Conservation (phyloP, 257 asterid species). For the Forsythia suspensa region DNA sequence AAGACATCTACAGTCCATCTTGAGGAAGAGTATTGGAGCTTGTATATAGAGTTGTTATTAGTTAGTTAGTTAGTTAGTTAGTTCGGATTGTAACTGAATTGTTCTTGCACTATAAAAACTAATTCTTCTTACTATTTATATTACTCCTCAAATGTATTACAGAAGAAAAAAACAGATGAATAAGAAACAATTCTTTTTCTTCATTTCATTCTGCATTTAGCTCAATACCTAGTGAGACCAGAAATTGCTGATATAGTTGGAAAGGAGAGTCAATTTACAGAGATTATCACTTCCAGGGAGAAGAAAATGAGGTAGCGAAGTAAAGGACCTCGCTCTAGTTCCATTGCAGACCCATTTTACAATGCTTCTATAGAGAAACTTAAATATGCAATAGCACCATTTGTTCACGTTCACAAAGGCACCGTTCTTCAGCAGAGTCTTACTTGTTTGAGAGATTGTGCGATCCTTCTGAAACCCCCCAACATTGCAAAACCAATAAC, state of each 20-base stretch:
- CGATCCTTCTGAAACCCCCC: conserved; percentile 46
- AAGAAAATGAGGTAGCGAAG: background rate
- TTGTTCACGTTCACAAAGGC: conserved; percentile 65
- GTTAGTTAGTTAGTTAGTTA: too few species aligned
- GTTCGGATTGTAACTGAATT: too few species aligned
- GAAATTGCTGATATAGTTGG: conserved; percentile 34
- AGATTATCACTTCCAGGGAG: conserved; percentile 23
- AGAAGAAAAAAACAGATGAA: too few species aligned
- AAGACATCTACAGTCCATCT: too few species aligned
- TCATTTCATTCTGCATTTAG: too few species aligned
- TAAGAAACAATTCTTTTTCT: too few species aligned
- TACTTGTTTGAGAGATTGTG: conserved; percentile 55
- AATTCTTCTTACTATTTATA: too few species aligned
- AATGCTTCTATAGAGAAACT: background rate
- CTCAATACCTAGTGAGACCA: background rate
- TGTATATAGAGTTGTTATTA: too few species aligned
- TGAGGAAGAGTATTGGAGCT: too few species aligned
- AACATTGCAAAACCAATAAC: conserved; percentile 26
- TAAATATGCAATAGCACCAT: conserved; percentile 45
- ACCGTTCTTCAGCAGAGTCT: conserved; percentile 46
- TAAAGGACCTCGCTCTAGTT: background rate
- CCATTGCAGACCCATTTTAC: background rate
- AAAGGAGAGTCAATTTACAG: conserved; percentile 29
- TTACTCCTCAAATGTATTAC: too few species aligned
- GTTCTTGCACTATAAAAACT: too few species aligned